Evolutionary conservation across 306 rosid species (phyloP).

Genomic region (Citrullus mucosospermus): DNA sequence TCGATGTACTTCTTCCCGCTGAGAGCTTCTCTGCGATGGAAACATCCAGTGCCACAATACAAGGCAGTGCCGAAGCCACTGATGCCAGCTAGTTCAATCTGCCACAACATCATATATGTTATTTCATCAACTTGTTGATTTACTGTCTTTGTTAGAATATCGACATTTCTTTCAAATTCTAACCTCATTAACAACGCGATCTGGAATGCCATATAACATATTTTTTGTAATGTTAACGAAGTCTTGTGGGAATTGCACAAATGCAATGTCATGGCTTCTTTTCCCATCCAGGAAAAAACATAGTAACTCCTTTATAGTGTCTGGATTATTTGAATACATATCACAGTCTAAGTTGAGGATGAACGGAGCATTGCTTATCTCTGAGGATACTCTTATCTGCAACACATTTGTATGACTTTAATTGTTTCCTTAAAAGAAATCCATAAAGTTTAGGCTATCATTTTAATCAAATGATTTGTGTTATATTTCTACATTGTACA

Average conservation of each 20-base stretch:
- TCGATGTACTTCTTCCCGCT: slow-evolving; percentile 24
- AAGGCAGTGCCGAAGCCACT: slow-evolving; percentile 41
- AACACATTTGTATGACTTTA: not conserved
- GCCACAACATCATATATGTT: not conserved
- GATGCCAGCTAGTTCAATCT: slow-evolving; percentile 42
- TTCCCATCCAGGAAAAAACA: slow-evolving; percentile 57
- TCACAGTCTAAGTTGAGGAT: slow-evolving; percentile 65
- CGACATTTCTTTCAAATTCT: not conserved
- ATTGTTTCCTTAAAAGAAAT: not conserved
- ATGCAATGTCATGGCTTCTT: slow-evolving; percentile 39
- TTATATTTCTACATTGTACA: not conserved
- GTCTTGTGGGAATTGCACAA: slow-evolving; percentile 45
- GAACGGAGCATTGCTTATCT: slow-evolving; percentile 53
- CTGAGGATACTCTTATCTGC: slow-evolving; percentile 58
- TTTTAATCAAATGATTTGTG: not conserved
- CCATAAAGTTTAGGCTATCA: not conserved
- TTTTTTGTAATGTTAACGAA: slow-evolving; percentile 30
- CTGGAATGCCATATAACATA: slow-evolving; percentile 25
- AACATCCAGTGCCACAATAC: slow-evolving; percentile 61
- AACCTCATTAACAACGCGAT: slow-evolving; percentile 4
- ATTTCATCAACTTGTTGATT: not conserved
- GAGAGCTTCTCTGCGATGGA: slow-evolving; percentile 56
- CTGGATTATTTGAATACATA: slow-evolving; percentile 46
- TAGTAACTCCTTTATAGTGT: slow-evolving; percentile 25
- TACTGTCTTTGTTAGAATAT: not conserved